Percentiles rank a stretch among this genome's conserved stretches.
Conservation (phyloP, 495 filamentous ascomycete species). For the Rostrohypoxylon terebratum region DNA sequence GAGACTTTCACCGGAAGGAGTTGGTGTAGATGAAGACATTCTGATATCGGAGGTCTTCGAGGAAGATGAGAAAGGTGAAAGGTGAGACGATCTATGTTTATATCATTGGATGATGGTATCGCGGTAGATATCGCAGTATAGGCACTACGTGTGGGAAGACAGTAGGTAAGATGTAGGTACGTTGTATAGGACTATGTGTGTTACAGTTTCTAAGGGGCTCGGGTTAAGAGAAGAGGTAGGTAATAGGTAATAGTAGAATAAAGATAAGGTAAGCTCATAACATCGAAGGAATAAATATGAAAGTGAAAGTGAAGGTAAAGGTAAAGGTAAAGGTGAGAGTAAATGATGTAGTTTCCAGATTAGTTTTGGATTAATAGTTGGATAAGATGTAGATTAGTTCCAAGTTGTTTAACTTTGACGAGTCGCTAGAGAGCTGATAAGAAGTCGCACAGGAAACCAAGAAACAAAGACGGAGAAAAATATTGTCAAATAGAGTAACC, state of each 20-base stretch:
- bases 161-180: background rate
- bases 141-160: too few relatives aligned
- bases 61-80: conserved; percentile 27
- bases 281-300: background rate
- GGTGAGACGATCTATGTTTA: conserved; percentile 2
- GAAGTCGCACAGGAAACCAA: conserved; percentile 23
- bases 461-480: conserved; percentile 24
- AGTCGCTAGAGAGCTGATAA: conserved; percentile 30
- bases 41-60: conserved; percentile 16
- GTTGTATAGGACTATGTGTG: background rate
- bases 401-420: conserved; percentile 2
- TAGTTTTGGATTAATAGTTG: background rate
- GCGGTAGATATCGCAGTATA: too few relatives aligned
- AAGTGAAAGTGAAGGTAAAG: background rate
- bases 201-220: background rate
- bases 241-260: too few relatives aligned
- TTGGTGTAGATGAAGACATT: conserved; percentile 44
- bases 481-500: conserved; percentile 43
- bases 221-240: background rate
- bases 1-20: conserved; percentile 40
- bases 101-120: conserved; percentile 8
- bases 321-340: too few relatives aligned
- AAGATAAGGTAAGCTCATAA: background rate
- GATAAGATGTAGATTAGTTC: background rate
- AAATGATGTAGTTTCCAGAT: too few relatives aligned